Evolutionary conservation across 768 basidiomycete species (phyloP), one percentile per base, ranked within the genome.

Genomic region (Dioszegia crocea): DNA sequence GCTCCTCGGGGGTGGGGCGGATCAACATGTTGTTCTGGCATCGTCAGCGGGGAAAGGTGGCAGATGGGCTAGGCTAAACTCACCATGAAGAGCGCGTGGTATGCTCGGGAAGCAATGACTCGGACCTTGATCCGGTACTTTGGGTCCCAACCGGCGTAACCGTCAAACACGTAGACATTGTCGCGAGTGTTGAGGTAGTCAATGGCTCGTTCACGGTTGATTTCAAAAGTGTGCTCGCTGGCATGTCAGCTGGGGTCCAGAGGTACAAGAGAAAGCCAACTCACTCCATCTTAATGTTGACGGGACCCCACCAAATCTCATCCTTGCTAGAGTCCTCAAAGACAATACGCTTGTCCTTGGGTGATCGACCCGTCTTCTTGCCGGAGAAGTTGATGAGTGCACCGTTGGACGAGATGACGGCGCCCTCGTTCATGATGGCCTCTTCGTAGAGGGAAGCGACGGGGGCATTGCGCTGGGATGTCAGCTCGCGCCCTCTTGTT

Each of bases 111-210:
- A 66, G 94, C 96, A 76, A 99, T 94, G 66, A 99, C 93, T 65
- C 96, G 91, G 79, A 99, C 94, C 81, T 99, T 99, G 82, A 99
- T 98, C 66, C 96, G 85, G 85, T 98, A 99, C 78, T 88, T 92
- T 57, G 93, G 91, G 80, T 99, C 92, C 92, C 93, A 97, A 53
- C 94, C 93, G 56, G 91, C 91, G 70, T 81, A 94, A 33, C 93
- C 94, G 70, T 98, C 93, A 70, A 98, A 96, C 64, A 98, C 91
- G 75, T 96, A 93, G 75, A 99, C 96, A 72, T 94, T 91, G 67
- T 98, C 93, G 58, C 93, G 87, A 38, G 96, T 99, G 80, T 99
- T 98, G 63, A 98, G 83, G 77, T 94, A 98, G 80, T 98, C 96
- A 78, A 99, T 97, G 44, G 94, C 94, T 78, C 94, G 89, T 77